phyloP scores from a whole-genome alignment of 345 rosid species.

The Syzygium aromaticum region DNA sequence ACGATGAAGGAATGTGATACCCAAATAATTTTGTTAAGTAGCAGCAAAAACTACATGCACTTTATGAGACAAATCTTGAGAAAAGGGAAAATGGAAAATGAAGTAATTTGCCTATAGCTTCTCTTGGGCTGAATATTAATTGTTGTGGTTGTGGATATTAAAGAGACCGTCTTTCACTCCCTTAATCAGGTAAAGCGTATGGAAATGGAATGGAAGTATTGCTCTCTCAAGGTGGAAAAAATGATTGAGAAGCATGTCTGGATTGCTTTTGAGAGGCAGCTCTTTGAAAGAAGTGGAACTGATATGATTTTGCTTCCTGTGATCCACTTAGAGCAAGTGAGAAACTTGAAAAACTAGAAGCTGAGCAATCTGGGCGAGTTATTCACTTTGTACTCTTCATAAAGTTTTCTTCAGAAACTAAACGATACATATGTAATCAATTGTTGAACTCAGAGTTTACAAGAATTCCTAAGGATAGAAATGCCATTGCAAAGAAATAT shows the following conservation, averaged over 20 bases:
- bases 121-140: neutral
- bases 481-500: neutral
- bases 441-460: neutral
- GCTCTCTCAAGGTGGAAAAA: slow-evolving; percentile 68
- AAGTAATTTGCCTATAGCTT: slow-evolving; percentile 29
- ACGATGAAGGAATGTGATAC: slow-evolving; percentile 91
- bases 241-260: slow-evolving; percentile 91
- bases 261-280: slow-evolving; percentile 88
- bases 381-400: neutral
- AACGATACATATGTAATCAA: neutral
- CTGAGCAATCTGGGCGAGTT: slow-evolving; percentile 67
- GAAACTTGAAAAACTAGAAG: slow-evolving; percentile 71
- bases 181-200: slow-evolving; percentile 45
- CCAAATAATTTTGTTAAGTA: slow-evolving; percentile 58
- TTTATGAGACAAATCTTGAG: slow-evolving; percentile 68
- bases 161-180: neutral
- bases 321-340: slow-evolving; percentile 69
- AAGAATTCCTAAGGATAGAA: neutral
- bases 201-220: slow-evolving; percentile 85
- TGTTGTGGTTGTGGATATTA: neutral
- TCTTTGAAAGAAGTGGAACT: slow-evolving; percentile 83
- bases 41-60: slow-evolving; percentile 60
- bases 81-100: slow-evolving; percentile 86
- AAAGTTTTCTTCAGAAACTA: slow-evolving; percentile 9
- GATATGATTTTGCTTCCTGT: slow-evolving; percentile 78